A percentile compares a stretch with the other conserved stretches of the same genome.
These are phyloP conservation scores for Tricholoma terreum DNA, from an alignment of 768 basidiomycete species.

Conservation along the genomic window DNA sequence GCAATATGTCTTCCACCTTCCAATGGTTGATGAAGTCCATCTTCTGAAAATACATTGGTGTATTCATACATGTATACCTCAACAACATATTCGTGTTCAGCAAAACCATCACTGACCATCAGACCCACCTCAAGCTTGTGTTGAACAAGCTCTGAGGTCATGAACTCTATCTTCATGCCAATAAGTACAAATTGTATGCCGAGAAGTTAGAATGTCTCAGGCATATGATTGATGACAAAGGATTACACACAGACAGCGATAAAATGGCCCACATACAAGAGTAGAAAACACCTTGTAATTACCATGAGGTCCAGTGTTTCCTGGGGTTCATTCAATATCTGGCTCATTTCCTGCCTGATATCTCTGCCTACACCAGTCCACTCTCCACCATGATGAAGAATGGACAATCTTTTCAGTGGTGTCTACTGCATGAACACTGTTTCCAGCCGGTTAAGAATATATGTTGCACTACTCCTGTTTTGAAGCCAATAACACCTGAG, in stretches of 20 bases:
- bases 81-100: slow-evolving; percentile 36
- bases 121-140: slow-evolving; percentile 22
- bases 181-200: too few species aligned
- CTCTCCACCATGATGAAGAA: slow-evolving; percentile 23
- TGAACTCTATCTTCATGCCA: slow-evolving; percentile 23
- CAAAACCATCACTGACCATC: slow-evolving; percentile 28
- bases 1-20: slow-evolving; percentile 20
- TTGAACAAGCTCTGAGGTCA: slow-evolving; percentile 20
- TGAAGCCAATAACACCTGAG: background rate
- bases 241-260: too few species aligned
- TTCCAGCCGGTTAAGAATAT: slow-evolving; percentile 22
- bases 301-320: slow-evolving; percentile 31
- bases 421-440: slow-evolving; percentile 18
- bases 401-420: slow-evolving; percentile 25
- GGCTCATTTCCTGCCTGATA: slow-evolving; percentile 28
- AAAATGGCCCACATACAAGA: too few species aligned
- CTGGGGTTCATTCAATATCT: slow-evolving; percentile 32
- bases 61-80: slow-evolving; percentile 32
- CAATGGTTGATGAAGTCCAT: slow-evolving; percentile 32
- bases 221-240: too few species aligned
- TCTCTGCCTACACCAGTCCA: slow-evolving; percentile 24
- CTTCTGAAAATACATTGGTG: slow-evolving; percentile 25
- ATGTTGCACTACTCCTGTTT: background rate
- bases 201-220: slow-evolving; percentile 27
- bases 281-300: too few species aligned